These are phyloP conservation scores for Alternaria sp. DNA, from an alignment of 2,329 filamentous ascomycete species.

Conservation along the genomic window DNA sequence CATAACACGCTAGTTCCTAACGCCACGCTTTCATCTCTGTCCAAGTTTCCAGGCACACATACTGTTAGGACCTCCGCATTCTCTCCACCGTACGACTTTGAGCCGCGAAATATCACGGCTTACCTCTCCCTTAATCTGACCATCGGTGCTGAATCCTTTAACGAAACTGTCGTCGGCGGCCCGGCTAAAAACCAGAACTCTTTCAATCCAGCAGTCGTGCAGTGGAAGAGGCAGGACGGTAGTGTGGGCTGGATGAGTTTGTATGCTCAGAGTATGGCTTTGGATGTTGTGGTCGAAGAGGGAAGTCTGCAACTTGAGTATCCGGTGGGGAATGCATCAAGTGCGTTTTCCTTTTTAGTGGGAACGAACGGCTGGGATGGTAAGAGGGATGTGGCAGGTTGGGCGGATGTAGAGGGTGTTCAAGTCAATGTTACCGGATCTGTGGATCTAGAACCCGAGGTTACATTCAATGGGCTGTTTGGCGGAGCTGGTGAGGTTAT, in stretches of 20 bases:
- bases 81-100: conserved; percentile 66
- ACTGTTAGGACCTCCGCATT: conserved; percentile 62
- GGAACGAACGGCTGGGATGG: conserved; percentile 54
- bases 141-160: conserved; percentile 68
- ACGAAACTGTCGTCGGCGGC: conserved; percentile 65
- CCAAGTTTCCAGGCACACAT: conserved; percentile 62
- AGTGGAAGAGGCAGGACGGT: conserved; percentile 58
- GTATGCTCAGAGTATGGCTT: conserved; percentile 37
- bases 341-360: conserved; percentile 62
- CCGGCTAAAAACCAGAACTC: conserved; percentile 60
- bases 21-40: conserved; percentile 51
- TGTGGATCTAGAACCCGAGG: conserved; percentile 50
- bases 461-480: conserved; percentile 56
- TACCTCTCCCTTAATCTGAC: conserved; percentile 66
- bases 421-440: conserved; percentile 58
- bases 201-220: conserved; percentile 68
- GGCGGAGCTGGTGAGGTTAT: conserved; percentile 49
- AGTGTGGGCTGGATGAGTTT: conserved; percentile 42
- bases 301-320: conserved; percentile 61
- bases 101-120: conserved; percentile 65
- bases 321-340: conserved; percentile 59
- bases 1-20: conserved; percentile 59
- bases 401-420: conserved; percentile 60
- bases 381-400: conserved; percentile 56
- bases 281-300: conserved; percentile 32